Evolutionary conservation across 148 eudicot genomes (phyloP), one percentile per base, ranked within the genome.

Genomic region (Fagopyrum homotropicum): DNA sequence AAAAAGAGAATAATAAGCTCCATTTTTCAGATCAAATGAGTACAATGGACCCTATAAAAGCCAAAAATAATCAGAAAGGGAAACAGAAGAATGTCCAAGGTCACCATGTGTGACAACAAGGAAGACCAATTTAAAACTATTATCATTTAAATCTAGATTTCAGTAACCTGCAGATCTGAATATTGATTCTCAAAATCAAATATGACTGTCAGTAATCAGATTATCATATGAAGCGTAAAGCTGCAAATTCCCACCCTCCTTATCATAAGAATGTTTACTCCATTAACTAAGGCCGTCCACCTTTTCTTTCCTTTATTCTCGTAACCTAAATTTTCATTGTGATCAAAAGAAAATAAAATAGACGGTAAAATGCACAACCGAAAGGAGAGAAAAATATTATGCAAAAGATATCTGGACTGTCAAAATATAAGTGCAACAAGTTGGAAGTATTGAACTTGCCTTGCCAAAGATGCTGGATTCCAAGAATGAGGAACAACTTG

Each of bases 401-500:
- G 72, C 7, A 68, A 66, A 68, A 10, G 45, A 64, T 40, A 64
- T 64, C 3, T 10, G 40, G 40, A 35, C n/a, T 45, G 26, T 22
- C 78, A 54, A 48, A 43, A 69, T 56, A 11, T 7, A 17, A 44
- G 26, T 51, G 12, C 17, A 73, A 11, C 4, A 78, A 9, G 46
- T 69, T 29, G 47, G 17, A 71, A 45, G 47, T 63, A 57, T 61
- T 72, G 9, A 61, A 79, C 83, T 81, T 86, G 86, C 98, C 98
- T 95, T 78, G 98, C 97, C 82, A 95, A 84, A 77, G 98, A 86
- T 52, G 98, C 90, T 60, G 97, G 98, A 82, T 95, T 95, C 98
- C 97, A 95, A 76, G 96, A 86, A 75, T 89, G 83, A 15, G 98
- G 97, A 83, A 94, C 92, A 73, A 87, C 93, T 72, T 84, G 91